Conservation (phyloP, 208 protist species). For the Entamoeba histolytica region DNA sequence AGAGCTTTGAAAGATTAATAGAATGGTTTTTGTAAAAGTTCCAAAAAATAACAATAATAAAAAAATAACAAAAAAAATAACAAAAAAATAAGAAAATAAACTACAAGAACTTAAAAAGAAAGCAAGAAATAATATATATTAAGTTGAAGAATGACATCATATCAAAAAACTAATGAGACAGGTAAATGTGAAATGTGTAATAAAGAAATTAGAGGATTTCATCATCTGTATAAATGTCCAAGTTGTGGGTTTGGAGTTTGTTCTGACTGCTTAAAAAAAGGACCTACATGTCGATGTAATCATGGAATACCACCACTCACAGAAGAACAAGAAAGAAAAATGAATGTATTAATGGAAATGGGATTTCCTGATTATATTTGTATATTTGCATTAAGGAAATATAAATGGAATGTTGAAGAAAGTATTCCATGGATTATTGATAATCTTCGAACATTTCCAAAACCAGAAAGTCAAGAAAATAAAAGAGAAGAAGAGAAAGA, state of each 20-base stretch:
- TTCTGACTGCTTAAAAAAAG: not conserved
- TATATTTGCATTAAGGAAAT: not conserved
- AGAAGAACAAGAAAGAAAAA: not conserved
- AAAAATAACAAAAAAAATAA: not conserved
- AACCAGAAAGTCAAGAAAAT: not conserved
- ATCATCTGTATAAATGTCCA: not conserved
- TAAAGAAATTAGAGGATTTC: not conserved
- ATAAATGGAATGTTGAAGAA: not conserved
- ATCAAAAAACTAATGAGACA: not conserved
- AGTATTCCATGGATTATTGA: not conserved
- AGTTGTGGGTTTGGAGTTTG: not conserved
- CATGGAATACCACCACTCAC: not conserved
- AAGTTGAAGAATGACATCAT: not conserved
- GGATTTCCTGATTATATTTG: not conserved
- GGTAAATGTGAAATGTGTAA: not conserved
- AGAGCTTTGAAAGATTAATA: too few species aligned
- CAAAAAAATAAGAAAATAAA: not conserved
- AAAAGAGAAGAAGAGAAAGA: not conserved
- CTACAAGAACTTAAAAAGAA: not conserved
- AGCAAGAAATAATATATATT: not conserved
- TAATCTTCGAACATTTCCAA: not conserved
- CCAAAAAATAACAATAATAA: not conserved
- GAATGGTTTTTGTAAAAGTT: too few species aligned
- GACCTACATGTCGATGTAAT: not conserved
- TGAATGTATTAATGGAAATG: not conserved